Percentiles rank a stretch among this genome's conserved stretches.
Conservation (phyloP, 2,329 filamentous ascomycete genomes). For the Stromatinia cepivora region DNA sequence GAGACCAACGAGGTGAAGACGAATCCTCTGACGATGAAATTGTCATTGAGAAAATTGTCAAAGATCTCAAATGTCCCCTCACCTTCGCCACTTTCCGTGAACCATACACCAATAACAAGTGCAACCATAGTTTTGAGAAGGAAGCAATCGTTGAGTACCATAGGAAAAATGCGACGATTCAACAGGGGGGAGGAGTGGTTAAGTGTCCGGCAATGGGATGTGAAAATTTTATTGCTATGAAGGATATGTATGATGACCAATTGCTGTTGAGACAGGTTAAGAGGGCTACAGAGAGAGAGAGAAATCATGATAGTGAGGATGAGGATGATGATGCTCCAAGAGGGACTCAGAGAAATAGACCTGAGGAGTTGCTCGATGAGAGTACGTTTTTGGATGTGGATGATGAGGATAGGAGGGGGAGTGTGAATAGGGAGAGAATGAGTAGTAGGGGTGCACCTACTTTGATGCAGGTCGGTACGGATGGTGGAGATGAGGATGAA, state of each 20-base stretch:
- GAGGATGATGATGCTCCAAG: constrained; percentile 37
- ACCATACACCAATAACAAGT: constrained; percentile 65
- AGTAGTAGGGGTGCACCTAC: not conserved
- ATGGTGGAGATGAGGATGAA: constrained; percentile 1
- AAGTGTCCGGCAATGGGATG: constrained; percentile 69
- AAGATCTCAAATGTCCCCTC: constrained; percentile 69
- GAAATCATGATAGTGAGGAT: constrained; percentile 48
- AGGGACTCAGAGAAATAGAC: constrained; percentile 12
- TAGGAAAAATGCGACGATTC: constrained; percentile 20
- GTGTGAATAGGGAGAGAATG: not conserved
- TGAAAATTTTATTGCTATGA: constrained; percentile 50
- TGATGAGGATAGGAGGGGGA: not conserved
- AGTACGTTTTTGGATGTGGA: constrained; percentile 14
- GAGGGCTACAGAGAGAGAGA: constrained; percentile 49
- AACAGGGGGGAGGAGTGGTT: constrained; percentile 36
- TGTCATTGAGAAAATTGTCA: constrained; percentile 61
- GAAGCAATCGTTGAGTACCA: constrained; percentile 56
- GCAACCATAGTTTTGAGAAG: constrained; percentile 73
- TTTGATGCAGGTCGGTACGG: constrained; percentile 3
- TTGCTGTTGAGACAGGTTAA: constrained; percentile 59
- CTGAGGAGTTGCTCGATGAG: constrained; percentile 2
- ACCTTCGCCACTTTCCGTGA: constrained; percentile 64
- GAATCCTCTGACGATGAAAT: constrained; percentile 64
- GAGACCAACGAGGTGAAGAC: constrained; percentile 25
- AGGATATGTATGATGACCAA: constrained; percentile 58